phyloP scores from a whole-genome alignment of 169 alveolate genomes.

The Cystoisospora suis region DNA sequence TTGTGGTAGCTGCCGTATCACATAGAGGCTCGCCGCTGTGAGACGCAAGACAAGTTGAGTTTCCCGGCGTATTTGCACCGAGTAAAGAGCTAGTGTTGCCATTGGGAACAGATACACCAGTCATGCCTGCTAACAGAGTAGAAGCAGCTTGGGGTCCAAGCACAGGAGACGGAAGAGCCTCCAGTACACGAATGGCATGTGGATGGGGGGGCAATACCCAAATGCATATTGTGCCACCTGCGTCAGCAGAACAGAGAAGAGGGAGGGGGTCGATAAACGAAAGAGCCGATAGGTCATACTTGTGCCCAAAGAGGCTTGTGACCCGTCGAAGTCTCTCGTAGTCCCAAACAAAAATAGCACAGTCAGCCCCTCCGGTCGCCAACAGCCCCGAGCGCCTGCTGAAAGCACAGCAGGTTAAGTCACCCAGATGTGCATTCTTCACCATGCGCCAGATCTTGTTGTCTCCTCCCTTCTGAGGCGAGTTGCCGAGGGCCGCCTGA shows the following conservation, averaged over 20 bases:
- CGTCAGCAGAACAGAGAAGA: conserved; percentile 72
- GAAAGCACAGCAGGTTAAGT: conserved; percentile 77
- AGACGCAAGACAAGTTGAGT: no score
- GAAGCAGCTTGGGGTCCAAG: neutral
- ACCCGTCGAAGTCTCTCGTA: conserved; percentile 75
- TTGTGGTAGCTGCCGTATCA: no score
- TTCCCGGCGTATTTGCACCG: no score
- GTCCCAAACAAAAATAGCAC: conserved; percentile 74
- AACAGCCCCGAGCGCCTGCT: conserved; percentile 72
- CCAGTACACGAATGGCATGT: conserved; percentile 10
- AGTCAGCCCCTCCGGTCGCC: conserved; percentile 78
- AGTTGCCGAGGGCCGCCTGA: no score
- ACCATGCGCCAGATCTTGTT: conserved; percentile 25
- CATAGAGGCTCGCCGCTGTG: no score
- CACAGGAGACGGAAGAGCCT: neutral
- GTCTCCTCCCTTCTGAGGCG: neutral
- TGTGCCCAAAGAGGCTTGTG: conserved; percentile 71
- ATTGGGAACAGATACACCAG: no score
- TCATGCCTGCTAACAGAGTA: no score
- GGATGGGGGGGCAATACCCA: conserved; percentile 67
- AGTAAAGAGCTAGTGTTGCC: no score
- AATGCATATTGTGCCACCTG: conserved; percentile 68
- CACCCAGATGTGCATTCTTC: conserved; percentile 72
- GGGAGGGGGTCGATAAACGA: conserved; percentile 75
- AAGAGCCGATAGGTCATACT: conserved; percentile 68